A percentile compares a stretch with the other conserved stretches of the same genome.
phyloP scores from a whole-genome alignment of 306 rosid species.

The Medicago arabica region DNA sequence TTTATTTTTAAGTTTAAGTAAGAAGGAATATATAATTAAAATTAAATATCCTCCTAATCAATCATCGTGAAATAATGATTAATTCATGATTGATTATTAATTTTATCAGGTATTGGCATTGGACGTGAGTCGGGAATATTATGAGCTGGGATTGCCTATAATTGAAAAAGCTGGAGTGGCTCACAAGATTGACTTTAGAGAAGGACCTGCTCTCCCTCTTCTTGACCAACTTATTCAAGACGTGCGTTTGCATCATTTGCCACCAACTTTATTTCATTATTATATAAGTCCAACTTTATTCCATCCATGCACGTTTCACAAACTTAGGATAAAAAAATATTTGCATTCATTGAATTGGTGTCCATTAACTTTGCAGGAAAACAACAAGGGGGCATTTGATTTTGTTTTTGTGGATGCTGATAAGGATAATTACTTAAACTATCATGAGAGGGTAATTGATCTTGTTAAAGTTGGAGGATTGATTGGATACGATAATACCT shows the following conservation, averaged over 20 bases:
- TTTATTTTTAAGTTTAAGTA: no score
- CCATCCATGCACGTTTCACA: neutral
- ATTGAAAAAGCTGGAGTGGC: constrained; percentile 81
- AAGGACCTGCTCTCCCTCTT: constrained; percentile 86
- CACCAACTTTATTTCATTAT: neutral
- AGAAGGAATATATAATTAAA: no score
- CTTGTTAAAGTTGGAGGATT: constrained; percentile 81
- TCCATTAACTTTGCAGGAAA: constrained; percentile 52
- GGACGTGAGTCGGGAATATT: constrained; percentile 87
- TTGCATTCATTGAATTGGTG: neutral
- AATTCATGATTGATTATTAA: neutral
- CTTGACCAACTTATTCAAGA: constrained; percentile 70
- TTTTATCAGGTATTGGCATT: constrained; percentile 74
- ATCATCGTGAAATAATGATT: no score
- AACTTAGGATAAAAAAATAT: neutral
- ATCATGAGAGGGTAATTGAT: constrained; percentile 79
- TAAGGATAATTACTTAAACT: constrained; percentile 84
- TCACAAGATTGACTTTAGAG: constrained; percentile 88
- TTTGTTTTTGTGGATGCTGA: constrained; percentile 89
- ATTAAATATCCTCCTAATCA: no score
- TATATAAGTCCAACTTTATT: neutral
- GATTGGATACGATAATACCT: constrained; percentile 87
- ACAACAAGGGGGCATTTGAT: constrained; percentile 62
- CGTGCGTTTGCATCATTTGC: constrained; percentile 42
- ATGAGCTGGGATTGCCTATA: constrained; percentile 77